Evolutionary conservation across 1,139 yeast genomes (phyloP), one percentile per base, ranked within the genome.

Genomic region (Yamadazyma spencermartinsiae): DNA sequence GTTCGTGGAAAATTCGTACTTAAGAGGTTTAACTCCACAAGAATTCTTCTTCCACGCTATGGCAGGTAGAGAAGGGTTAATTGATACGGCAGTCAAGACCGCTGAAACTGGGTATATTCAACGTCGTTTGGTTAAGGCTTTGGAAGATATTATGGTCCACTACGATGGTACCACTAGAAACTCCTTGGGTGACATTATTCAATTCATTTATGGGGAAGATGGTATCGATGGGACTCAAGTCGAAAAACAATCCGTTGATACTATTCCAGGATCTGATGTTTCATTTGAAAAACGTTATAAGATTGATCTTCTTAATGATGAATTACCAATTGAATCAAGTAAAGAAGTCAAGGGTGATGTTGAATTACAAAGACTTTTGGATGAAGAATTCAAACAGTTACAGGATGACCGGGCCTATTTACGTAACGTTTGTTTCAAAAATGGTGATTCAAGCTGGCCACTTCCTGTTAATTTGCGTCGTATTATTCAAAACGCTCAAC

Each of bases 1-100:
- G 48, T 94, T 94, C 55, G 95, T 94, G 50, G 98, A 92, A 65
- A 94, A 94, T 58, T 94, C 98, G 10, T 94, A 92, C 57, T 76
- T 92, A 58, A 82, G 98, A 74, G 99, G 99, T 31, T 76, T 94
- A 57, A 92, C 98, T 12, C 99, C 99, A 28, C 98, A 92, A 66
- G 98, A 94, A 64, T 94, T 94, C 65, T 94, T 94, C 61, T 92
- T 92, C 85, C 99, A 94, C 63, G 98, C 98, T 39, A 94, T 94
- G 98, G 98, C 98, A 55, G 99, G 99, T 77, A 88, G 99, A 78
- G 99, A 92, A 73, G 99, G 99, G 80, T 79, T 92, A 62, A 92
- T 92, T 64, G 99, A 92, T 79, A 92, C 99, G 42, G 98, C 98
- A 12, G 98, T 90, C 36, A 90, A 90, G 65, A 92, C 98, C 30